These are phyloP conservation scores for Cucurbita ficifolia DNA, from an alignment of 306 rosid genomes.

Conservation along the genomic window DNA sequence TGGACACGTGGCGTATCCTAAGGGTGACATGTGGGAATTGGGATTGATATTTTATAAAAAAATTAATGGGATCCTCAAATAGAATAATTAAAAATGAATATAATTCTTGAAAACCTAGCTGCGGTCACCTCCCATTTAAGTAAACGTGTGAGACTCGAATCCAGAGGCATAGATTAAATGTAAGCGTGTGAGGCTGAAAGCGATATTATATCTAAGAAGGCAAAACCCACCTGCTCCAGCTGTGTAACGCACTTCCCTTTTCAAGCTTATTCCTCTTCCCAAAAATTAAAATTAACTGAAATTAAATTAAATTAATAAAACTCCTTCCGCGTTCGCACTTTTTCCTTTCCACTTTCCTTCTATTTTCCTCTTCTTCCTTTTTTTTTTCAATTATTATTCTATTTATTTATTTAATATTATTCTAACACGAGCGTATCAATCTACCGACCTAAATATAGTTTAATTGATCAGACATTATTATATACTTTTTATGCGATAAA, in stretches of 20 bases:
- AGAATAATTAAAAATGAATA: not conserved
- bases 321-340: not conserved
- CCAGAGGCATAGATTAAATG: not conserved
- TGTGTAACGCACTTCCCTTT: not conserved
- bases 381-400: not conserved
- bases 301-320: not conserved
- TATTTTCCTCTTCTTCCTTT: not conserved
- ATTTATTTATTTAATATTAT: not conserved
- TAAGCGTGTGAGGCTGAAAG: constrained; percentile 1
- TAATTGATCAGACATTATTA: too few species aligned
- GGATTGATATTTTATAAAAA: too few species aligned
- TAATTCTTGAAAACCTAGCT: not conserved
- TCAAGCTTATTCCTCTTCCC: not conserved
- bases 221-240: not conserved
- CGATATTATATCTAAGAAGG: not conserved
- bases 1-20: too few species aligned
- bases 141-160: not conserved
- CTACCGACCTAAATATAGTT: not conserved
- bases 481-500: not conserved
- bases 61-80: too few species aligned
- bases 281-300: too few species aligned
- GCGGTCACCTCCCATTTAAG: not conserved
- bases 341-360: not conserved
- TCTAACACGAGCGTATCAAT: not conserved
- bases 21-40: too few species aligned